Percentiles rank a stretch among this genome's conserved stretches.
Evolutionary conservation across 352 stramenopile species (phyloP).

Genomic region (Phytophthora multivora): DNA sequence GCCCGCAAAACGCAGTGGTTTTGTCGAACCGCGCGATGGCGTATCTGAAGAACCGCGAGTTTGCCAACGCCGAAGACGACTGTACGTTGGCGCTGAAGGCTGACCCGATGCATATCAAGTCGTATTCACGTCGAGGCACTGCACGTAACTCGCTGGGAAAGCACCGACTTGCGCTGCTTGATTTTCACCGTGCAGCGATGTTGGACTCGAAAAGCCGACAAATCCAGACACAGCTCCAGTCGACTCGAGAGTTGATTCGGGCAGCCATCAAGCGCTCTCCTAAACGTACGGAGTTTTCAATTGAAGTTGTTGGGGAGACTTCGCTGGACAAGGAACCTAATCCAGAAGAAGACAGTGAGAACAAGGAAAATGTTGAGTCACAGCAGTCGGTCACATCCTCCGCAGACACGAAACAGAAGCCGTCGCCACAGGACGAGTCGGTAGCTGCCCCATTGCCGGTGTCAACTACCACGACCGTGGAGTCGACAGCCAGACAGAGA

Average conservation of each 20-base stretch:
- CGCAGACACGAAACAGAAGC: constrained; percentile 6
- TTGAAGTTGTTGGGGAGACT: constrained; percentile 44
- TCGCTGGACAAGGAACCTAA: not conserved
- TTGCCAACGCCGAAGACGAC: constrained; percentile 89
- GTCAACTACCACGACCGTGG: not conserved
- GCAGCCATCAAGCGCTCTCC: constrained; percentile 70
- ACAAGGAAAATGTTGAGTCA: constrained; percentile 23
- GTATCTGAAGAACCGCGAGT: constrained; percentile 88
- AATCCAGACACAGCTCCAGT: constrained; percentile 58
- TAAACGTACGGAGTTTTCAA: constrained; percentile 50
- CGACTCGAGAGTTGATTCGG: constrained; percentile 69
- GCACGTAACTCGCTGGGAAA: constrained; percentile 86
- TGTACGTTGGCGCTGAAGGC: constrained; percentile 84
- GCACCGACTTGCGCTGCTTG: constrained; percentile 80
- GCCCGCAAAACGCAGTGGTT: constrained; percentile 72
- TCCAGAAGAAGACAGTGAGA: constrained; percentile 13
- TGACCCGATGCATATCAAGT: constrained; percentile 88
- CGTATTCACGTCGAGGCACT: constrained; percentile 80
- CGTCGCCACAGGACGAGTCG: constrained; percentile 6
- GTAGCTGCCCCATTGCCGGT: not conserved
- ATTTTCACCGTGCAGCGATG: constrained; percentile 69
- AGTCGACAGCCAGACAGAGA: not conserved
- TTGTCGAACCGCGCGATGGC: constrained; percentile 93
- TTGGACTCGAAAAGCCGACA: constrained; percentile 82
- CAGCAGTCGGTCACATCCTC: constrained; percentile 1